phyloP scores from a whole-genome alignment of 164 flowering plant genomes.

The Amborella trichopoda region DNA sequence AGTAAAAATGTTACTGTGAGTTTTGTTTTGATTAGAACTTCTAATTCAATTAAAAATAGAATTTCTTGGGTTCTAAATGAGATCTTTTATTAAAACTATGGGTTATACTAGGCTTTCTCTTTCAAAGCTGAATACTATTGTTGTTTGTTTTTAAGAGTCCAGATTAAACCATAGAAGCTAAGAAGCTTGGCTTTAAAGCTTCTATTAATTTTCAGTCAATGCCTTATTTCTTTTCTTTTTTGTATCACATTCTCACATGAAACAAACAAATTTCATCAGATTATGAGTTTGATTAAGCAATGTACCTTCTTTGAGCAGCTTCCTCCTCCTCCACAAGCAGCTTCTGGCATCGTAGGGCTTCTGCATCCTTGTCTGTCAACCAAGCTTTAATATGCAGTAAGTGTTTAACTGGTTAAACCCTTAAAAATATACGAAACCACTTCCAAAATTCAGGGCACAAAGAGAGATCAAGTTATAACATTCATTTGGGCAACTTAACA shows the following conservation, averaged over 20 bases:
- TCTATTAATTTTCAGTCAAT: not conserved
- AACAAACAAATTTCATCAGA: not conserved
- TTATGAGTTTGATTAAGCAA: not conserved
- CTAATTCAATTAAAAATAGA: no score
- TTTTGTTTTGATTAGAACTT: no score
- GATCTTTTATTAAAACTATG: not conserved
- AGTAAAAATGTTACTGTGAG: no score
- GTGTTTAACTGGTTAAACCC: not conserved
- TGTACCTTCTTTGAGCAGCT: constrained; percentile 75
- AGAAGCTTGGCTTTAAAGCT: not conserved
- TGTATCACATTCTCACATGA: not conserved
- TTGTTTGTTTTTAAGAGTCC: not conserved
- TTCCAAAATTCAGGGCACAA: no score
- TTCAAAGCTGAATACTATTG: not conserved
- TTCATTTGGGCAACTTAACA: not conserved
- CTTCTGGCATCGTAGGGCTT: constrained; percentile 67
- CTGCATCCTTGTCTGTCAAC: constrained; percentile 60
- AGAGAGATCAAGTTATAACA: not conserved
- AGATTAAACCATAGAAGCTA: not conserved
- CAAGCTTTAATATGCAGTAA: constrained; percentile 47
- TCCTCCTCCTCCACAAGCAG: constrained; percentile 92
- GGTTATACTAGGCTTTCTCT: not conserved
- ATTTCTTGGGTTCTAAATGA: no score
- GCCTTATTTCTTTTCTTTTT: no score
- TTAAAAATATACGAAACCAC: not conserved